Evolutionary conservation across 2,329 filamentous ascomycete species (phyloP).

Genomic region (Cytospora piceae): DNA sequence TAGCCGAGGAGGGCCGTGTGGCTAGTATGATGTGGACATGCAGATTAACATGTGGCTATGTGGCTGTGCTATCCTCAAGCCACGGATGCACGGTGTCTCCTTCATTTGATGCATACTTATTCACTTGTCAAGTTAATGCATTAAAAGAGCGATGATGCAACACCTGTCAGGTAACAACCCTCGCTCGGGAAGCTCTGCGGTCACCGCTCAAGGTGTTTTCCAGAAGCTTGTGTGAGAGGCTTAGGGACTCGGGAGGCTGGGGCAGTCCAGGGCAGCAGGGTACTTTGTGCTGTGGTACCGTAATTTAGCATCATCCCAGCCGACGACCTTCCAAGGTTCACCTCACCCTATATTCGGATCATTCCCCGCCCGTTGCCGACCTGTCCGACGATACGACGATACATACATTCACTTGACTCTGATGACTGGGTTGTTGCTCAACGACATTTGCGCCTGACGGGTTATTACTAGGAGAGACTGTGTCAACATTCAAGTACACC

Average conservation of each 20-base stretch:
- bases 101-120: conserved; percentile 7
- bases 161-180: conserved; percentile 19
- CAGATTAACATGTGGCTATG: not conserved
- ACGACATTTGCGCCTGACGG: not conserved
- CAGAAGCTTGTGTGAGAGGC: conserved; percentile 10
- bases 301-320: conserved; percentile 17
- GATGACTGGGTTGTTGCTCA: too few species aligned
- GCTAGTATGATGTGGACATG: not conserved
- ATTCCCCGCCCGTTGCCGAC: conserved; percentile 20
- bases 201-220: conserved; percentile 5
- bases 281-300: conserved; percentile 7
- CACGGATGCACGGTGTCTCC: conserved; percentile 1
- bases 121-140: conserved; percentile 18
- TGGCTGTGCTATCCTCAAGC: conserved; percentile 6
- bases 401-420: too few species aligned
- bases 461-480: conserved; percentile 2
- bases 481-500: not conserved
- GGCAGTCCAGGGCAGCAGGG: not conserved
- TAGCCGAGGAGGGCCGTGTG: not conserved
- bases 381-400: conserved; percentile 8
- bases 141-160: conserved; percentile 19
- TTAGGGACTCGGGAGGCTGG: too few species aligned
- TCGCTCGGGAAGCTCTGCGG: conserved; percentile 14
- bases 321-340: conserved; percentile 19
- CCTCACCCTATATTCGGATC: conserved; percentile 6